phyloP scores from a whole-genome alignment of 352 stramenopile species.

The Thalassiosira mediterranea region DNA sequence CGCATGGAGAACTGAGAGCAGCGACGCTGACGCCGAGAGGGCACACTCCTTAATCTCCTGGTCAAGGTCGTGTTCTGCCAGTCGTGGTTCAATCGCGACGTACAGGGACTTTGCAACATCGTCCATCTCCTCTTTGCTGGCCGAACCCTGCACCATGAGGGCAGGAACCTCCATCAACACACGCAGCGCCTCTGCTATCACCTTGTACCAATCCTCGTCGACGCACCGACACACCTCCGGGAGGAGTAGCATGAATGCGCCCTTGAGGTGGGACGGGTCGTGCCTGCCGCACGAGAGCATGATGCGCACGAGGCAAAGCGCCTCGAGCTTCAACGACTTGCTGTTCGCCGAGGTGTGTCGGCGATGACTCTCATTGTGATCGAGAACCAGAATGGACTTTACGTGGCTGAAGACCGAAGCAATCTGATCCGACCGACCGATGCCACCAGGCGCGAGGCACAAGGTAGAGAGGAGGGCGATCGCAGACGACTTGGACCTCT shows the following conservation, averaged over 20 bases:
- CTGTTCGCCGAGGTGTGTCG: conserved; percentile 64
- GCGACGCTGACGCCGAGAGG: conserved; percentile 89
- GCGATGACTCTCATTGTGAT: conserved; percentile 32
- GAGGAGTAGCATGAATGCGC: conserved; percentile 87
- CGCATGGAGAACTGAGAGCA: conserved; percentile 82
- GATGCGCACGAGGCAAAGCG: conserved; percentile 91
- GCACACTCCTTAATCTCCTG: conserved; percentile 99
- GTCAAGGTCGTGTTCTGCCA: conserved; percentile 96
- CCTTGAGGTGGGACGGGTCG: conserved; percentile 84
- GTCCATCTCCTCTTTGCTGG: conserved; percentile 52
- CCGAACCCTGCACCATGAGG: conserved; percentile 79
- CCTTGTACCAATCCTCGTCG: conserved; percentile 98
- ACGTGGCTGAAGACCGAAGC: conserved; percentile 73
- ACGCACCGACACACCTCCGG: conserved; percentile 89
- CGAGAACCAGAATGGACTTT: conserved; percentile 85
- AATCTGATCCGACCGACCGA: conserved; percentile 76
- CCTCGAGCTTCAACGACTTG: conserved; percentile 96
- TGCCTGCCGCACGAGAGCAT: conserved; percentile 90
- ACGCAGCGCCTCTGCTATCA: conserved; percentile 92
- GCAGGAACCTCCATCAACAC: conserved; percentile 91
- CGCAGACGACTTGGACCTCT: conserved; percentile 77
- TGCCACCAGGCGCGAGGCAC: conserved; percentile 69
- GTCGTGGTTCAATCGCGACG: conserved; percentile 91
- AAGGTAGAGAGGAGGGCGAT: conserved; percentile 76
- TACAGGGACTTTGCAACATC: conserved; percentile 88